Evolutionary conservation across 1,139 yeast species (phyloP), one percentile per base, ranked within the genome.

Genomic region (Candida pseudoviswanathii): DNA sequence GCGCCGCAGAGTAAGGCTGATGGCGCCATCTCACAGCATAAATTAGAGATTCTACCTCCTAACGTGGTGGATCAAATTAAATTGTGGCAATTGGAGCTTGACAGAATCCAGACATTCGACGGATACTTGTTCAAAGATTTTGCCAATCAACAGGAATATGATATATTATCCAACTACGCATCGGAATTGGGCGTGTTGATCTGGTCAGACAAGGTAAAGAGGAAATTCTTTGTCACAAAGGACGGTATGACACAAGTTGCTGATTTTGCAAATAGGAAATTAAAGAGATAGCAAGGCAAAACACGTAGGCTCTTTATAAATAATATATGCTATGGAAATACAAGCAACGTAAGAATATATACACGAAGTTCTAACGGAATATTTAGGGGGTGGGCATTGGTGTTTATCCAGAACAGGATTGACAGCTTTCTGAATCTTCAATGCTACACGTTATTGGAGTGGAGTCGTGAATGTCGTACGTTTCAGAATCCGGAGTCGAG

Each of bases 61-160:
- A 95, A 97, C 0, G 96, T 94, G 6, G 91, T 90, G 1, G 99
- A 94, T 68, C 99, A 94, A 65, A 89, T 94, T 57, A 86, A 85
- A 62, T 75, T 94, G 49, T 94, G 99, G 99, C 99, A 94, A 70
- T 75, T 94, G 54, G 99, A 94, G 64, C 71, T 92, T 73, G 99
- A 94, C 65, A 81, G 99, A 68, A 89, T 94, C 54, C 86, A 88
- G 60, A 84, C 96, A 0, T 89, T 85, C 49, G 91, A 86, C 38
- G 99, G 99, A 0, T 92, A 86, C 55, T 68, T 94, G 46, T 94
- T 89, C 68, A 86, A 90, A 49, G 97, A 92, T 61, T 94, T 94
- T 65, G 76, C 85, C 26, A 86, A 78, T 54, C 87, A 81, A 51
- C 81, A 82, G 54, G 99, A 95, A 63, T 94, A 81, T 64, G 89